Evolutionary conservation across 208 protist species (phyloP).

Genomic region (Leishmania gerbilli): DNA sequence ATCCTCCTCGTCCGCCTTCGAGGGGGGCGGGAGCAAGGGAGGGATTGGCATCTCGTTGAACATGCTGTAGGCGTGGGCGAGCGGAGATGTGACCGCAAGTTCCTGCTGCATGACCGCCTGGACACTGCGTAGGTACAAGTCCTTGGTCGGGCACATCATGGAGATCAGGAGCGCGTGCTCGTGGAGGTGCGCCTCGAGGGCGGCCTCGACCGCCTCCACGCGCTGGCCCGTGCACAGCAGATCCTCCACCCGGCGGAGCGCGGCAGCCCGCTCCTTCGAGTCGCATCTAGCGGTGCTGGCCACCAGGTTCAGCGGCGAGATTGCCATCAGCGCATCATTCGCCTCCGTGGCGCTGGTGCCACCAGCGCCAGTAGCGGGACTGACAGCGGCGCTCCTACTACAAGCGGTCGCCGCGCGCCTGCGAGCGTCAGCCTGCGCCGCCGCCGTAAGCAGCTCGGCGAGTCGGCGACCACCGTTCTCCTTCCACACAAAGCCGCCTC

Average conservation of each 20-base stretch:
- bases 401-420: slow-evolving; percentile 5
- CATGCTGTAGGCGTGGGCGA: slow-evolving; percentile 81
- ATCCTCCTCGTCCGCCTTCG: not conserved
- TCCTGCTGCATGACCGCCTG: slow-evolving; percentile 60
- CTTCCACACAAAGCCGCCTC: slow-evolving; percentile 47
- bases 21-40: slow-evolving; percentile 36
- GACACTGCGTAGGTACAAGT: slow-evolving; percentile 65
- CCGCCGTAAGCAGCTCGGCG: slow-evolving; percentile 42
- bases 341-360: not conserved
- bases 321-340: not conserved
- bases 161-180: slow-evolving; percentile 82
- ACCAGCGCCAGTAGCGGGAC: not conserved
- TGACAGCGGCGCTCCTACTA: not conserved
- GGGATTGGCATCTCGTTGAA: slow-evolving; percentile 81
- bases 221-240: slow-evolving; percentile 64
- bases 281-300: slow-evolving; percentile 2
- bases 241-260: slow-evolving; percentile 53
- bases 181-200: slow-evolving; percentile 56
- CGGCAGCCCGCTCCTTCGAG: slow-evolving; percentile 22
- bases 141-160: slow-evolving; percentile 87
- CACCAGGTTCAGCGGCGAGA: slow-evolving; percentile 19
- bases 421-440: slow-evolving; percentile 17
- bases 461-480: slow-evolving; percentile 47
- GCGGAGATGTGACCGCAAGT: slow-evolving; percentile 53
- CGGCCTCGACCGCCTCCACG: slow-evolving; percentile 61